Percentiles rank a stretch among this genome's conserved stretches.
Conservation (phyloP, 1,284 basidiomycete genomes). For the Ganoderma lucidum region DNA sequence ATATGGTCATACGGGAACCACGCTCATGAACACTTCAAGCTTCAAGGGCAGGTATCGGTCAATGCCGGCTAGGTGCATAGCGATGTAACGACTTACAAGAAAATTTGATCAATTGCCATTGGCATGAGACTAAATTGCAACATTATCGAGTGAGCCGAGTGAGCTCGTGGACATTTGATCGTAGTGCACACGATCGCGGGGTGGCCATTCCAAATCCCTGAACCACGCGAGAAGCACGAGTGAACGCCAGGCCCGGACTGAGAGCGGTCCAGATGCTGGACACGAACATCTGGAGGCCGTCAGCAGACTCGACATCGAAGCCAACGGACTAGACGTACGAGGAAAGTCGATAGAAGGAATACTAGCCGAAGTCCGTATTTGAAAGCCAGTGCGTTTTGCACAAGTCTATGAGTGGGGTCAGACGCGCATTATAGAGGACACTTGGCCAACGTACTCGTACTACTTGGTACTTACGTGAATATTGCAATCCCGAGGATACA, state of each 20-base stretch:
- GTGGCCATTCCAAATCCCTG: slow-evolving; percentile 57
- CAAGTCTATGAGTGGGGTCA: slow-evolving; percentile 40
- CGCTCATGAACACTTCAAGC: slow-evolving; percentile 51
- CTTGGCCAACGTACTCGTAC: slow-evolving; percentile 31
- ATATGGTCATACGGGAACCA: slow-evolving; percentile 50
- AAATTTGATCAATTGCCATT: slow-evolving; percentile 53
- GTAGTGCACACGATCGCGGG: slow-evolving; percentile 44
- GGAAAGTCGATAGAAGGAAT: slow-evolving; percentile 48
- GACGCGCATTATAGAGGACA: neutral
- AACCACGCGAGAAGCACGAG: slow-evolving; percentile 51
- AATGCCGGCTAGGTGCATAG: neutral
- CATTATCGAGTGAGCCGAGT: neutral
- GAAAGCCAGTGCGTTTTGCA: slow-evolving; percentile 49
- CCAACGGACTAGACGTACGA: slow-evolving; percentile 38
- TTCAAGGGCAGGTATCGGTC: slow-evolving; percentile 15
- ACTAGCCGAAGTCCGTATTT: slow-evolving; percentile 56
- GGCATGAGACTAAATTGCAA: slow-evolving; percentile 45
- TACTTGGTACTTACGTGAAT: slow-evolving; percentile 44
- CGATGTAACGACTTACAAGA: slow-evolving; percentile 40
- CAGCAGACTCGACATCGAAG: neutral
- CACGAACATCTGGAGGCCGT: slow-evolving; percentile 49
- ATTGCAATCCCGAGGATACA: slow-evolving; percentile 49
- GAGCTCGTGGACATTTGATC: neutral
- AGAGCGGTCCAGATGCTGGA: slow-evolving; percentile 54
- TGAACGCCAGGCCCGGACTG: slow-evolving; percentile 49